A percentile compares a stretch with the other conserved stretches of the same genome.
Conservation (phyloP, 306 rosid genomes). For the Cyamopsis tetragonoloba region DNA sequence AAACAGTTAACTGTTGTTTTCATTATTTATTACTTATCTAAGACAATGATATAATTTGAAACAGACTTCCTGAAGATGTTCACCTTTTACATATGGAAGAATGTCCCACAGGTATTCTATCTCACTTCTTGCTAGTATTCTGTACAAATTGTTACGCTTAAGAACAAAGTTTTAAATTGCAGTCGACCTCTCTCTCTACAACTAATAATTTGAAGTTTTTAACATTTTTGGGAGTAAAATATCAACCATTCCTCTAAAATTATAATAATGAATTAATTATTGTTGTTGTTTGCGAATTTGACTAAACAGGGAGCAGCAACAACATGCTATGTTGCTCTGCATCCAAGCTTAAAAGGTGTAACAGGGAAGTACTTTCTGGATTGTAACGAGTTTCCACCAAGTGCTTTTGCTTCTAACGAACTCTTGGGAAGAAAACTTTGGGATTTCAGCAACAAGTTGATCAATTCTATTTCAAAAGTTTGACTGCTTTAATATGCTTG, state of each 20-base stretch:
- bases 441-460: slow-evolving; percentile 79
- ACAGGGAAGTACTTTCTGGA: slow-evolving; percentile 68
- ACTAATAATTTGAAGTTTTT: no score
- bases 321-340: slow-evolving; percentile 75
- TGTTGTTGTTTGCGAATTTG: neutral
- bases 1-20: neutral
- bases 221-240: no score
- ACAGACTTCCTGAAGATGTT: slow-evolving; percentile 56
- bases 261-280: no score
- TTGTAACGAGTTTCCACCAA: slow-evolving; percentile 66
- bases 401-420: slow-evolving; percentile 45
- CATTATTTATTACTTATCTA: neutral
- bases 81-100: slow-evolving; percentile 78
- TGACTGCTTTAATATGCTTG: slow-evolving; percentile 8
- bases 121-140: neutral
- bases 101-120: slow-evolving; percentile 64
- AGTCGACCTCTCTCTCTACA: no score
- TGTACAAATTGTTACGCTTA: neutral
- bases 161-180: no score
- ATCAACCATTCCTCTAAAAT: no score
- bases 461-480: slow-evolving; percentile 39
- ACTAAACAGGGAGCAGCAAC: slow-evolving; percentile 78
- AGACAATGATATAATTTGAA: neutral
- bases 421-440: slow-evolving; percentile 55
- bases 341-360: slow-evolving; percentile 69